A percentile compares a stretch with the other conserved stretches of the same genome.
Conservation (phyloP, 257 asterid species). For the Lycium ferocissimum region DNA sequence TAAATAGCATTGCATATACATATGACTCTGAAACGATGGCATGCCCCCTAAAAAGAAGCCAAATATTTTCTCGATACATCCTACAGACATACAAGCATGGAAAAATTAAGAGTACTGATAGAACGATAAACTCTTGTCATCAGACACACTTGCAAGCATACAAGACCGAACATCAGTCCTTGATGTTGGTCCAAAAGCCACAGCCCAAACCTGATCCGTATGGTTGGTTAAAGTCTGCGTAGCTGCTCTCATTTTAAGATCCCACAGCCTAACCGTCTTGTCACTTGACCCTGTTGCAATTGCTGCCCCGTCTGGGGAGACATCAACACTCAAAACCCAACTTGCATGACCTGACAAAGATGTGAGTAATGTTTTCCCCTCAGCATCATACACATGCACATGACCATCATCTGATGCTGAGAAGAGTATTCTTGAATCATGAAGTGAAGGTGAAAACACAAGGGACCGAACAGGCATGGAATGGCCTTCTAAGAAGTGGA, state of each 20-base stretch:
- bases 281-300: conserved; percentile 94
- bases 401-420: conserved; percentile 93
- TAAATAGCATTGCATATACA: neutral
- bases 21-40: neutral
- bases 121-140: conserved; percentile 82
- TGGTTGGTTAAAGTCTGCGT: conserved; percentile 84
- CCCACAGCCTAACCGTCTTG: conserved; percentile 85
- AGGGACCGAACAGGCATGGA: conserved; percentile 91
- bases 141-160: conserved; percentile 91
- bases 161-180: conserved; percentile 65
- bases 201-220: conserved; percentile 92
- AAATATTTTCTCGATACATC: conserved; percentile 1
- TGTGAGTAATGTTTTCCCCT: conserved; percentile 69
- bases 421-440: conserved; percentile 82
- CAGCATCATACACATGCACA: conserved; percentile 86
- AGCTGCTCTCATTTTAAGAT: conserved; percentile 92
- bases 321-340: conserved; percentile 92
- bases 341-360: conserved; percentile 90
- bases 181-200: conserved; percentile 81
- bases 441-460: conserved; percentile 80
- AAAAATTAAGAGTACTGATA: conserved; percentile 64
- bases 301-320: conserved; percentile 88
- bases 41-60: neutral
- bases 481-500: conserved; percentile 95
- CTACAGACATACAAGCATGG: neutral